Percentiles rank a stretch among this genome's conserved stretches.
phyloP scores from a whole-genome alignment of 2,329 filamentous ascomycete species.

The Nigrospora sphaerica region DNA sequence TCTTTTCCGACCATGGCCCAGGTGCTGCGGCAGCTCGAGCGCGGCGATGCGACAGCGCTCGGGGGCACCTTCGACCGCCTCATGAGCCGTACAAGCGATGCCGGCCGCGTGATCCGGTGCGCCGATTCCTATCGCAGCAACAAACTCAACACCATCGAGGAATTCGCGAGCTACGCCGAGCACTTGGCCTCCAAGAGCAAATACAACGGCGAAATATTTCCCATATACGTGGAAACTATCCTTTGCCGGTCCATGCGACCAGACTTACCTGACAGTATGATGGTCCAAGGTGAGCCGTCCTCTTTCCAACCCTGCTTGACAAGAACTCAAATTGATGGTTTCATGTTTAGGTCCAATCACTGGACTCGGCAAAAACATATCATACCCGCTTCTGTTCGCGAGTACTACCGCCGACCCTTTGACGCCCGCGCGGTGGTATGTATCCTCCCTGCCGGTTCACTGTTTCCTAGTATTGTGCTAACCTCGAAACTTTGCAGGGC shows the following conservation, averaged over 20 bases:
- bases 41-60: conserved; percentile 18
- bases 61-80: conserved; percentile 10
- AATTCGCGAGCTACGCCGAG: conserved; percentile 16
- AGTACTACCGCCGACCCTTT: conserved; percentile 30
- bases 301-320: no score
- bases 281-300: conserved; percentile 13
- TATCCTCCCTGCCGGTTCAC: conserved; percentile 3
- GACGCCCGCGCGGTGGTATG: conserved; percentile 23
- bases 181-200: conserved; percentile 19
- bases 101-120: conserved; percentile 15
- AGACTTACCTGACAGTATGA: conserved; percentile 20
- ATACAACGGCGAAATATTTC: conserved; percentile 21
- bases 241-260: conserved; percentile 16
- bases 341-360: no score
- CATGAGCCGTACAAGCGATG: conserved; percentile 8
- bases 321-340: no score
- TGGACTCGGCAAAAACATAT: conserved; percentile 13
- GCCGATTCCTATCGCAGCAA: conserved; percentile 21
- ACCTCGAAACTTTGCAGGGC: conserved; percentile 13
- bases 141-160: conserved; percentile 17
- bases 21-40: conserved; percentile 16
- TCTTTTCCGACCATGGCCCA: conserved; percentile 19
- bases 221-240: conserved; percentile 16
- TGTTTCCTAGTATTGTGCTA: conserved; percentile 1
- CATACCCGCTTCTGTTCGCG: conserved; percentile 30